Evolutionary conservation across 495 filamentous ascomycete genomes (phyloP).

Genomic region (Xylaria bambusicola): DNA sequence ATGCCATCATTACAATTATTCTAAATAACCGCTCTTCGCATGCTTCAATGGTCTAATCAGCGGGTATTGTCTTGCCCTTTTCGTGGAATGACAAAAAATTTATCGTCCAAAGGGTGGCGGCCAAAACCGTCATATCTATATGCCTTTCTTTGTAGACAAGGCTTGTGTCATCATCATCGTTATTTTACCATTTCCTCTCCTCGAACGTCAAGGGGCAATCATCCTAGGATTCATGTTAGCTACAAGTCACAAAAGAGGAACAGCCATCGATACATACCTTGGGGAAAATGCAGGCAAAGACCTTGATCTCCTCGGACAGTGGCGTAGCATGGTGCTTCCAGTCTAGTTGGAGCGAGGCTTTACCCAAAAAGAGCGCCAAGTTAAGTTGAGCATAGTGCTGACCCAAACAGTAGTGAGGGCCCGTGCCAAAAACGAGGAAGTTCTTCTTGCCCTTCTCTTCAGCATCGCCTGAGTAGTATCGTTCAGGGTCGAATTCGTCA

Average conservation of each 20-base stretch:
- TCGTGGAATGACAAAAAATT: background rate
- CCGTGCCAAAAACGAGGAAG: conserved; percentile 94
- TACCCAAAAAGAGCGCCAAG: conserved; percentile 88
- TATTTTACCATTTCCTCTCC: conserved; percentile 43
- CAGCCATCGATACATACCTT: conserved; percentile 61
- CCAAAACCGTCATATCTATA: conserved; percentile 1
- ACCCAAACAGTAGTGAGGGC: conserved; percentile 95
- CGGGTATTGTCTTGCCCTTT: background rate
- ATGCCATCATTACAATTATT: conserved; percentile 34
- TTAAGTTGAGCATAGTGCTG: conserved; percentile 92
- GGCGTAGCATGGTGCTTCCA: conserved; percentile 87
- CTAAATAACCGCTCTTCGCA: conserved; percentile 21
- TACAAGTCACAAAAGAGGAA: conserved; percentile 8
- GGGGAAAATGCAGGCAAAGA: conserved; percentile 97
- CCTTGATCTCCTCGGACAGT: conserved; percentile 89
- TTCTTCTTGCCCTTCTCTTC: conserved; percentile 90
- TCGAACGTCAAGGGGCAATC: conserved; percentile 68
- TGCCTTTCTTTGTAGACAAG: background rate
- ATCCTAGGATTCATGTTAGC: conserved; percentile 49
- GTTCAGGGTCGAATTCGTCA: conserved; percentile 86
- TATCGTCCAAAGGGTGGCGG: background rate
- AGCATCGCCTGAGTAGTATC: conserved; percentile 88
- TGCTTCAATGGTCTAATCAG: background rate
- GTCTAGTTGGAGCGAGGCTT: conserved; percentile 86
- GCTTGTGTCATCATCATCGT: background rate